Evolutionary conservation across 768 basidiomycete species (phyloP).

Genomic region (Termitomyces titanicus): DNA sequence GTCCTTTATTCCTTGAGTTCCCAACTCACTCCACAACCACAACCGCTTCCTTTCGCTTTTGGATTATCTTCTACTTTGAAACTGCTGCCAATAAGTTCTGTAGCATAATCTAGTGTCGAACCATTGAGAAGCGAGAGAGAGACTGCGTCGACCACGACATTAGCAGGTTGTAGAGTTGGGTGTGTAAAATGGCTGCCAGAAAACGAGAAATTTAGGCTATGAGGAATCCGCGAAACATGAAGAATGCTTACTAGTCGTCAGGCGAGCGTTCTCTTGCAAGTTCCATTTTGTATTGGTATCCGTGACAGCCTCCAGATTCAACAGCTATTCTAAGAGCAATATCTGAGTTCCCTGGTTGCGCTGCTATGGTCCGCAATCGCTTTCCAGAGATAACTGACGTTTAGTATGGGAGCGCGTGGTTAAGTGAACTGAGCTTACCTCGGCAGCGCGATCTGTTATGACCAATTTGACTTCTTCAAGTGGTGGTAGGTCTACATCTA

Average conservation of each 20-base stretch:
- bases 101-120: slow-evolving; percentile 85
- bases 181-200: slow-evolving; percentile 63
- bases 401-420: neutral
- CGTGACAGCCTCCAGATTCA: slow-evolving; percentile 95
- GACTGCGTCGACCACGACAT: slow-evolving; percentile 80
- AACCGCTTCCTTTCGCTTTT: slow-evolving; percentile 84
- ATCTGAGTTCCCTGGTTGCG: slow-evolving; percentile 55
- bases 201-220: slow-evolving; percentile 3
- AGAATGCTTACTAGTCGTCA: slow-evolving; percentile 79
- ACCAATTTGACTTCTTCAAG: slow-evolving; percentile 49
- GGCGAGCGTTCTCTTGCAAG: slow-evolving; percentile 56
- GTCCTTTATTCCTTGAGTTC: slow-evolving; percentile 57
- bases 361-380: slow-evolving; percentile 75
- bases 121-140: slow-evolving; percentile 86
- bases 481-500: slow-evolving; percentile 58
- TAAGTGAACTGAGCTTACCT: slow-evolving; percentile 39
- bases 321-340: slow-evolving; percentile 80
- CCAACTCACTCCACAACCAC: slow-evolving; percentile 97
- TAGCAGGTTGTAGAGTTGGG: slow-evolving; percentile 65
- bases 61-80: slow-evolving; percentile 86
- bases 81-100: slow-evolving; percentile 91
- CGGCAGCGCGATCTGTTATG: slow-evolving; percentile 73
- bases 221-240: neutral
- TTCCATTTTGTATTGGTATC: slow-evolving; percentile 94
- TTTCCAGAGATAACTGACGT: slow-evolving; percentile 24